Evolutionary conservation across 345 rosid genomes (phyloP), one percentile per base, ranked within the genome.

Genomic region (Moringa oleifera): DNA sequence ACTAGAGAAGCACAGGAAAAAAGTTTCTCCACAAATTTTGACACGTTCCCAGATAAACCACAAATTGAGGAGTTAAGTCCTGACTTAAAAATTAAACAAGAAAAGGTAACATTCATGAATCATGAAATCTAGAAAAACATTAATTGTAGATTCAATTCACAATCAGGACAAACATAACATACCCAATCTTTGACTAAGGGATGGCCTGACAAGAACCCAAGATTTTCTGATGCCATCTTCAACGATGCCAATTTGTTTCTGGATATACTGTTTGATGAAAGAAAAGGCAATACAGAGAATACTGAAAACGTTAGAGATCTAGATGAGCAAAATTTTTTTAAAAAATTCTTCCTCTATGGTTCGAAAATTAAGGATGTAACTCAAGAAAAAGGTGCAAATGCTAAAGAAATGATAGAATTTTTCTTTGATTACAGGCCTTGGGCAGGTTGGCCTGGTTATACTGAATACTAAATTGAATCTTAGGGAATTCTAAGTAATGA

Each of bases 141-240:
- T 33, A 20, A 51, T 24, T 21, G 33, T 8, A 68, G 25, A 19
- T 53, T 19, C 50, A 36, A 31, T 66, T 28, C 51, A 73, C 52
- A 66, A 33, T 47, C 12, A 46, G 45, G 37, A 57, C 51, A 57
- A 59, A 61, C 25, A 62, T 12, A 67, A 67, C 80, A 75, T 69
- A 72, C 91, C 70, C 55, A 31, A 51, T 41, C 47, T 62, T 51
- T 75, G 67, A 69, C 41, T 41, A 63, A 63, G 69, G 65, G 82
- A 76, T 37, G 81, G 68, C 75, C 74, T 58, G 54, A 82, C 81
- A 62, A 66, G 66, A 37, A 78, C 81, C 94, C 96, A 90, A 55
- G 84, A 81, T 69, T 86, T 88, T 73, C 87, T 81, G 59, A 93
- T 85, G 62, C 86, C 85, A 59, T 79, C 86, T 80, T 90, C 97